phyloP scores from a whole-genome alignment of 2,329 filamentous ascomycete genomes.

The Coniochaeta pulveracea region DNA sequence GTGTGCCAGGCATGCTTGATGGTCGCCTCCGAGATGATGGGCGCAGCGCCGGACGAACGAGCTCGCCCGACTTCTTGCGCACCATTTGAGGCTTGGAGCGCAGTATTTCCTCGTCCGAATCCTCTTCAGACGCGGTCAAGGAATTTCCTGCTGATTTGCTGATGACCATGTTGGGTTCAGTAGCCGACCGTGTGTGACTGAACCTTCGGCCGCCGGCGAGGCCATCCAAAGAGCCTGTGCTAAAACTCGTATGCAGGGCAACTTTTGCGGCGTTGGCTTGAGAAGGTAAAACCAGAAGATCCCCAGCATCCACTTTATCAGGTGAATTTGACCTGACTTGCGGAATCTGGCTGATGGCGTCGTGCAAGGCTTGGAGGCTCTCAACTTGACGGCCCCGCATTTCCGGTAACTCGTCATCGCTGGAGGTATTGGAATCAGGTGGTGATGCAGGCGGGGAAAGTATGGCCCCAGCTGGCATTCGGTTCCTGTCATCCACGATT shows the following conservation, averaged over 20 bases:
- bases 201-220: slow-evolving; percentile 28
- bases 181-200: slow-evolving; percentile 42
- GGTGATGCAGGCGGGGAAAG: slow-evolving; percentile 91
- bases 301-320: slow-evolving; percentile 17
- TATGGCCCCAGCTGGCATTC: slow-evolving; percentile 73
- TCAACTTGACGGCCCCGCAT: slow-evolving; percentile 36
- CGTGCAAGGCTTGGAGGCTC: slow-evolving; percentile 59
- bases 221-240: slow-evolving; percentile 31
- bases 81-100: slow-evolving; percentile 87
- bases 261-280: slow-evolving; percentile 20
- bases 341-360: slow-evolving; percentile 72
- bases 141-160: slow-evolving; percentile 37
- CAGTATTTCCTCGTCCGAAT: slow-evolving; percentile 45
- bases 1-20: slow-evolving; percentile 94
- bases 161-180: slow-evolving; percentile 39
- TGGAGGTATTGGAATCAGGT: slow-evolving; percentile 71
- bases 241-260: slow-evolving; percentile 34
- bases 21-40: slow-evolving; percentile 70
- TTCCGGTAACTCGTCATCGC: slow-evolving; percentile 57
- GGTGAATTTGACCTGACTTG: slow-evolving; percentile 50
- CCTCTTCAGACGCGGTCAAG: slow-evolving; percentile 46
- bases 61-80: slow-evolving; percentile 94
- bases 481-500: slow-evolving; percentile 50
- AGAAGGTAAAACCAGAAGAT: slow-evolving; percentile 23
- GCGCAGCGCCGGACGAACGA: slow-evolving; percentile 84